phyloP scores from a whole-genome alignment of 208 protist genomes.

The Porcisia hertigi region DNA sequence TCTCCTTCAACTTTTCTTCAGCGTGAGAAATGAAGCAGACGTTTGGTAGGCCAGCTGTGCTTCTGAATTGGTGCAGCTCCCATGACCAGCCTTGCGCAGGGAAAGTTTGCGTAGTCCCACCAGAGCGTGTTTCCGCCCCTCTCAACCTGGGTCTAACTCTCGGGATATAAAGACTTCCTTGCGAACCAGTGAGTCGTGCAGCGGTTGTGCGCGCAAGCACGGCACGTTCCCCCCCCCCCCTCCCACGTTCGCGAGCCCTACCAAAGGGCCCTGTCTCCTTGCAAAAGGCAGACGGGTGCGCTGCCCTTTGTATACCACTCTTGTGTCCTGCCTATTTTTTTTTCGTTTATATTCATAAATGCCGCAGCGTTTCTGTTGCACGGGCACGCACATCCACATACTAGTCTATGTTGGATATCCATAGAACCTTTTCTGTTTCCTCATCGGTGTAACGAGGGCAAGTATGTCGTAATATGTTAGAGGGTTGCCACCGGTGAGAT shows the following conservation, averaged over 20 bases:
- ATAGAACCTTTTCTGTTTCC: background rate
- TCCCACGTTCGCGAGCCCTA: background rate
- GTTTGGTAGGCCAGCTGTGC: background rate
- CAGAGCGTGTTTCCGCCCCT: background rate
- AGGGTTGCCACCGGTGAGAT: too few relatives aligned
- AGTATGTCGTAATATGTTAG: too few relatives aligned
- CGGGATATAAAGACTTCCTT: background rate
- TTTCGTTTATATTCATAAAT: background rate
- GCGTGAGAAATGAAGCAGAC: background rate
- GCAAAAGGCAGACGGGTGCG: too few relatives aligned
- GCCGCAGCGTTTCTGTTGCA: too few relatives aligned
- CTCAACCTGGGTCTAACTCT: background rate
- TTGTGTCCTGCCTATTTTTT: background rate
- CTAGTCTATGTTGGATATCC: background rate
- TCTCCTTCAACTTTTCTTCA: slow-evolving; percentile 38
- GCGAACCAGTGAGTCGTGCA: background rate
- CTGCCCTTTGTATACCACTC: background rate
- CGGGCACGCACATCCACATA: background rate
- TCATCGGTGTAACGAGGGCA: too few relatives aligned
- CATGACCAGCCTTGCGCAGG: background rate
- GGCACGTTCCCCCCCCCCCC: background rate
- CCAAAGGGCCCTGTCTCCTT: background rate
- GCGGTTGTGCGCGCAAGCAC: background rate
- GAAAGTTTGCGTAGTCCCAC: background rate
- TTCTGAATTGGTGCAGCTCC: background rate